Conservation (phyloP, 2,329 filamentous ascomycete genomes). For the Penicillium hesseltinei region DNA sequence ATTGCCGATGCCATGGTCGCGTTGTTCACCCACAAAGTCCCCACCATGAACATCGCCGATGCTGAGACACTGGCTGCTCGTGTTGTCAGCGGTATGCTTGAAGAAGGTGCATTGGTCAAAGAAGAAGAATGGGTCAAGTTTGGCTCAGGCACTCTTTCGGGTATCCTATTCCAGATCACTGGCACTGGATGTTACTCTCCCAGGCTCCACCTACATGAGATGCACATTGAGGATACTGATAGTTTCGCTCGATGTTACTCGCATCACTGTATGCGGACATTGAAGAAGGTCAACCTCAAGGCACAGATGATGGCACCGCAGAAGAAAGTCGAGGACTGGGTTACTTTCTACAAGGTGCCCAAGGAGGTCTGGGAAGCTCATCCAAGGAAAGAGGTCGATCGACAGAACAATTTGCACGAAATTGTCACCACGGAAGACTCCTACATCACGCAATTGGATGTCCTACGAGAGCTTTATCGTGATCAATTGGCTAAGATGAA, state of each 20-base stretch:
- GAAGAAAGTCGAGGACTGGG: slow-evolving; percentile 77
- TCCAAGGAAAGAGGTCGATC: slow-evolving; percentile 82
- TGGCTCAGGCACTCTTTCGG: slow-evolving; percentile 73
- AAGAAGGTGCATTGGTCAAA: slow-evolving; percentile 71
- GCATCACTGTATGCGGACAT: slow-evolving; percentile 84
- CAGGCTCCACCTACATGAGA: slow-evolving; percentile 67
- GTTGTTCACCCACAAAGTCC: slow-evolving; percentile 90
- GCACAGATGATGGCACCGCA: slow-evolving; percentile 67
- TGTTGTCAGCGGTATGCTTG: slow-evolving; percentile 77
- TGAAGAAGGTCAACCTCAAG: slow-evolving; percentile 90
- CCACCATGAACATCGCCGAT: slow-evolving; percentile 97
- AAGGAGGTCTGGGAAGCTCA: slow-evolving; percentile 71
- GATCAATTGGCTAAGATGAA: slow-evolving; percentile 72
- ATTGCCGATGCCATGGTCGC: slow-evolving; percentile 84
- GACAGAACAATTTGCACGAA: slow-evolving; percentile 92
- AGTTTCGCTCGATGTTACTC: slow-evolving; percentile 82
- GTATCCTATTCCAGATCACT: slow-evolving; percentile 90
- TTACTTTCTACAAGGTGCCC: slow-evolving; percentile 79
- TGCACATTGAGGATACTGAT: slow-evolving; percentile 65
- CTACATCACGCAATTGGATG: slow-evolving; percentile 85
- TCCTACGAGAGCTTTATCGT: slow-evolving; percentile 79
- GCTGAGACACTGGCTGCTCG: slow-evolving; percentile 79
- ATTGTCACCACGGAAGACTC: slow-evolving; percentile 90
- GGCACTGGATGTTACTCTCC: slow-evolving; percentile 88
- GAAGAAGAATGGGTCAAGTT: slow-evolving; percentile 99